Evolutionary conservation across 148 eudicot genomes (phyloP).

Genomic region (Persicaria maculosa): DNA sequence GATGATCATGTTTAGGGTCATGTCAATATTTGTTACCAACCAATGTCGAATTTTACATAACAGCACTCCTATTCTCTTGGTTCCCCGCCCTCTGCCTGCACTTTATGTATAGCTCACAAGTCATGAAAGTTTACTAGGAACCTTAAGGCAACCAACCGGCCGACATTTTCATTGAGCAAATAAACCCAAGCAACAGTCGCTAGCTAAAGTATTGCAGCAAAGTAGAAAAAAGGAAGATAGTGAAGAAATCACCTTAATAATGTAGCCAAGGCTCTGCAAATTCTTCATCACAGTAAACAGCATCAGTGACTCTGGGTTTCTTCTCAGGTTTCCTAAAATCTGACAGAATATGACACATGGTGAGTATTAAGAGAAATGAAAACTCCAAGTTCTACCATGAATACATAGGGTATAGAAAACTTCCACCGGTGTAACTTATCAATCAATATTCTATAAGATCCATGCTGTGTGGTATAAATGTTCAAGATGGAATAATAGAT

Average conservation of each 20-base stretch:
- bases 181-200: neutral
- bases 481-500: neutral
- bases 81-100: neutral
- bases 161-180: neutral
- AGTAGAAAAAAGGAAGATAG: neutral
- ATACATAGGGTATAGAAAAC: neutral
- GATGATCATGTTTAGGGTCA: neutral
- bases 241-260: conserved; percentile 48
- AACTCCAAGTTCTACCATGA: neutral
- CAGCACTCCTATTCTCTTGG: neutral
- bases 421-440: neutral
- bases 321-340: conserved; percentile 73
- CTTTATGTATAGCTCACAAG: neutral
- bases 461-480: neutral
- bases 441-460: neutral
- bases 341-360: conserved; percentile 26
- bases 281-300: conserved; percentile 67
- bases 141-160: neutral
- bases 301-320: conserved; percentile 67
- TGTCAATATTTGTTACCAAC: neutral
- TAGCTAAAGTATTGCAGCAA: neutral
- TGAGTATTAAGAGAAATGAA: neutral
- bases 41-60: neutral
- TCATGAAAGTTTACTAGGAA: neutral
- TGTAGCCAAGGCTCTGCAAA: conserved; percentile 59